Base-by-base conservation (phyloP, 306 rosid genomes). In the Chamaecrista fasciculata region DNA sequence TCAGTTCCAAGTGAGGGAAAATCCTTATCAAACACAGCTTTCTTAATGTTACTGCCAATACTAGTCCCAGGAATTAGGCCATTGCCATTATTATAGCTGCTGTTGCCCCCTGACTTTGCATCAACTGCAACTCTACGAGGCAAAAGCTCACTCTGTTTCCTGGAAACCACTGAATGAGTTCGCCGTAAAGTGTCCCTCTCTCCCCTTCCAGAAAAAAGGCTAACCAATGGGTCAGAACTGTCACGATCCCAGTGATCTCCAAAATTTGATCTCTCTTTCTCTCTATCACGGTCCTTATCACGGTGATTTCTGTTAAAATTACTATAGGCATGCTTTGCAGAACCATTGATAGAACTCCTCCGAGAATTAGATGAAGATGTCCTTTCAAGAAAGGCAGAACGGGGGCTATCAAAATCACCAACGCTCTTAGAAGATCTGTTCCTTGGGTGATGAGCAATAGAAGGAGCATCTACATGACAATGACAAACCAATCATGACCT, bases 271-370 rank as follows among this genome's bases (percentile, higher is more conserved):
- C 91, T 90, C 52, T 90, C 97, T 79, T 87, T 93, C 57, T 90
- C 98, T 74, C 91, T 93, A 15, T 92, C 96, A 31, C 97, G 97
- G 74, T 91, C 97, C 90, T 92, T 92, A 34, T 92, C 98, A 64
- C 98, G 94, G 79, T 90, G 87, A 69, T 79, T 85, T 82, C 98
- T 83, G 73, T 80, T 90, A 77, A 93, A 90, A 82, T 96, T 93
- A 85, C 98, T 93, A 73, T 93, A 93, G 3, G 98, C 94, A 78
- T 93, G 92, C 81, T 93, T 93, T 67, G 91, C 85, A 76, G 90
- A 85, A 78, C 94, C 98, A 74, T 90, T 93, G 62, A 80, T 82
- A 56, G 90, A 80, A 85, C 79, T 71, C 88, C 91, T 85, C 79
- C 98, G 80, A 40, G 97, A 86, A 79, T 78, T 93, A 4, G 97